Evolutionary conservation across 495 filamentous ascomycete genomes (phyloP), one percentile per base, ranked within the genome.

Genomic region (Aspergillus ostianus): DNA sequence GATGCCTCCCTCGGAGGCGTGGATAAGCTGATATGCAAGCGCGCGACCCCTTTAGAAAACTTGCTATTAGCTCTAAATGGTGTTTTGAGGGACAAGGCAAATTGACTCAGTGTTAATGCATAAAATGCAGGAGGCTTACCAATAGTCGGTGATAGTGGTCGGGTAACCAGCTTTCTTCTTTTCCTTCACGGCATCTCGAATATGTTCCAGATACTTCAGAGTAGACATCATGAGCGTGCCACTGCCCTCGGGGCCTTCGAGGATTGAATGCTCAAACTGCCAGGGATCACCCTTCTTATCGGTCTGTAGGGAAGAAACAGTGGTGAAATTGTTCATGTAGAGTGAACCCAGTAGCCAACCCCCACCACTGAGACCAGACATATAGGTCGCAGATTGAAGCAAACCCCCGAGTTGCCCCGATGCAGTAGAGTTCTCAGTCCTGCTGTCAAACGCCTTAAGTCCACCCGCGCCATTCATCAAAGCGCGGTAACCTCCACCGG

Each of bases 291-390:
- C 83, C 30, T 50, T 49, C 17, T 64, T 32, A 50, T 55, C 20
- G 1, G 79, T 64, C 62, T 78, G 75, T 57, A 95, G 82, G 44
- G 69, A 70, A 32, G 83, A 68, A 47, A 97, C 81, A 15, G 84
- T 87, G 36, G 87, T 89, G 76, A 93, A 98, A 73, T 97, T 98
- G 77, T 97, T 98, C 59, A 87, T 79, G 65, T 85, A 94, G n/a
- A 98, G 82, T 23, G 88, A 92, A 7, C 90, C 90, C 12, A 97
- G 84, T 9, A 97, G 74, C 93, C 93, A 98, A 12, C 87, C 84
- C 52, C 93, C 94, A 36, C 93, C 93, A 17, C 89, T 93, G 19
- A 97, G 79, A 32, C 91, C 93, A 18, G 91, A 79, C 17, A 97
- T 60, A 70, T 98, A 98, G 0, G 91, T 97, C 3, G 88, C 74